Conservation (phyloP, 345 rosid genomes). For the Raphanus sativus region DNA sequence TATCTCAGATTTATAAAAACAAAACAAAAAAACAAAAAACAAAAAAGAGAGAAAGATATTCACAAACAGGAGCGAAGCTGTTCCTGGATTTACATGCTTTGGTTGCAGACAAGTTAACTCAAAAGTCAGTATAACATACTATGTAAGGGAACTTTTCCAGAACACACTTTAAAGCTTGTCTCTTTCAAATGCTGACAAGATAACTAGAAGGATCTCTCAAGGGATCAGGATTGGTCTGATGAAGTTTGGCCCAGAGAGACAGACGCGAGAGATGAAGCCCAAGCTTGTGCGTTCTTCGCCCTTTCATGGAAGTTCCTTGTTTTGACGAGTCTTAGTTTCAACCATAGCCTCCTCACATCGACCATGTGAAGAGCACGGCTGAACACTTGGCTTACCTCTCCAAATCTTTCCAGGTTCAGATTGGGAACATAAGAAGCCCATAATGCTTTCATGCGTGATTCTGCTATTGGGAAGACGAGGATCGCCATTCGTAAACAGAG, state of each 20-base stretch:
- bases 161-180: constrained; percentile 21
- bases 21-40: not conserved
- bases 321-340: constrained; percentile 66
- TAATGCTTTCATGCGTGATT: constrained; percentile 58
- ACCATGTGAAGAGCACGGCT: constrained; percentile 64
- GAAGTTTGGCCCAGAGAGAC: constrained; percentile 80
- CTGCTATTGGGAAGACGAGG: constrained; percentile 45
- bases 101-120: constrained; percentile 21
- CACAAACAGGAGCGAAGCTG: constrained; percentile 31
- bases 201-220: constrained; percentile 4
- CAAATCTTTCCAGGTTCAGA: constrained; percentile 78
- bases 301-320: constrained; percentile 72
- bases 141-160: constrained; percentile 17
- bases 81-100: constrained; percentile 34
- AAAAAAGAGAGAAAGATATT: constrained; percentile 18
- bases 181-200: constrained; percentile 25
- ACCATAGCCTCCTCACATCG: constrained; percentile 86
- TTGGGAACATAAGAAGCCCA: constrained; percentile 58
- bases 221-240: constrained; percentile 50
- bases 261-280: constrained; percentile 92
- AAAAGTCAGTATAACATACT: constrained; percentile 27
- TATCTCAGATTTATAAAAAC: constrained; percentile 23
- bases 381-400: constrained; percentile 77
- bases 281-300: constrained; percentile 76
- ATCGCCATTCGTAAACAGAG: constrained; percentile 53